These are phyloP conservation scores for Stentor coeruleus DNA, from an alignment of 73 alveolate species.

Conservation along the genomic window DNA sequence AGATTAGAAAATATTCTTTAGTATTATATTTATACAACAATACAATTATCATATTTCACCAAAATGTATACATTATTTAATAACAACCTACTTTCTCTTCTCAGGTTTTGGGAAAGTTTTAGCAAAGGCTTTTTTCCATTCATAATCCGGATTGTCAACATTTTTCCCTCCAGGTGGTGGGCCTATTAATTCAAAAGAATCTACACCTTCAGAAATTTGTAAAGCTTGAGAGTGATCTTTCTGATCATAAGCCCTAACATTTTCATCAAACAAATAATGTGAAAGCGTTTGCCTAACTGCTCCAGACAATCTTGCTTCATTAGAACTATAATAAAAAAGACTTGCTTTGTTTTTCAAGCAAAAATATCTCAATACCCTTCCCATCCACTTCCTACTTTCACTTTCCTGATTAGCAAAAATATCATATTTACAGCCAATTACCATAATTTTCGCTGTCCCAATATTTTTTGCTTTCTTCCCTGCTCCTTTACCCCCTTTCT, in stretches of 20 bases:
- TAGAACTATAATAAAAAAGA: neutral
- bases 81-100: neutral
- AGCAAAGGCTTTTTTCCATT: conserved; percentile 10
- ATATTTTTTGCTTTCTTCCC: too few species aligned
- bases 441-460: conserved; percentile 38
- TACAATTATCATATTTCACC: too few species aligned
- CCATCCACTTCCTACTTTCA: conserved; percentile 57
- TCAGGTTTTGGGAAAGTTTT: conserved; percentile 2
- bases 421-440: conserved; percentile 57
- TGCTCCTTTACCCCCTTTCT: conserved; percentile 1
- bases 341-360: conserved; percentile 40
- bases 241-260: neutral
- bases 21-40: too few species aligned
- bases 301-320: neutral
- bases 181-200: conserved; percentile 15
- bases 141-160: neutral
- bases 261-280: neutral
- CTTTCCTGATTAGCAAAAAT: conserved; percentile 52
- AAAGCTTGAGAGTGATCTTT: conserved; percentile 18
- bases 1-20: too few species aligned
- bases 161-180: conserved; percentile 10
- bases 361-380: conserved; percentile 50
- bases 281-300: neutral
- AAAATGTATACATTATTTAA: too few species aligned
- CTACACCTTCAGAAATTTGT: neutral